Evolutionary conservation across 306 rosid genomes (phyloP), one percentile per base, ranked within the genome.

Genomic region (Hippophae gyantsensis): DNA sequence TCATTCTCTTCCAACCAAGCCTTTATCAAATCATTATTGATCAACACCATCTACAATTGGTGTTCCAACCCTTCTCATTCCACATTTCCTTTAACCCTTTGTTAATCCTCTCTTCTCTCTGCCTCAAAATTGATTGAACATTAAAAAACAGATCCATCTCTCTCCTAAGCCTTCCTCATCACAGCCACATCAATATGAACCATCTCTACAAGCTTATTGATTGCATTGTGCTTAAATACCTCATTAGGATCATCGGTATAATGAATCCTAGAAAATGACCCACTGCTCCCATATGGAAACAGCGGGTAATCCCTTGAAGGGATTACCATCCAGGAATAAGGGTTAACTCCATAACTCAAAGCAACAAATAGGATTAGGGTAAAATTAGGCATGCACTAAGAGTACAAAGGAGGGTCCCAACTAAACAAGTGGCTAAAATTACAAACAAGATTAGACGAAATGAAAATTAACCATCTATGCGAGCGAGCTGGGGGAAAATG

Each of bases 21-120:
- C 42, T 93, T 95, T 18, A 88, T 43, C 52, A 88, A 75, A 62
- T 88, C 99, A 1, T 76, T 50, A 48, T 93, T 87, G 90, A 86
- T 88, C 85, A 93, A 65, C 57, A 88, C 83, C 78, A 84, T 84
- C 84, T 93, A 97, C 68, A 93, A 23, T 40, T 86, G 88, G 81
- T 82, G 97, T 81, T 93, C 99, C 77, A 93, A 62, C 5, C 99
- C 80, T 64, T 88, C 80, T 93, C 99, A 25, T 72, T 88, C 66
- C 61, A 70, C 97, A 90, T 82, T 67, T 82, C 97, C 69, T 57
- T 79, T 82, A 82, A 38, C 7, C 94, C 97, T 13, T 57, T 65
- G 42, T 66, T 62, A 1, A 90, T 63, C 60, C 49, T 67, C 58
- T 82, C 94, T 60, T 80, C 84, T 1, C 97, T 67, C 71, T 79